Percentiles rank a stretch among this genome's conserved stretches.
Conservation (phyloP, 306 rosid genomes). For the Dicorynia guianensis region DNA sequence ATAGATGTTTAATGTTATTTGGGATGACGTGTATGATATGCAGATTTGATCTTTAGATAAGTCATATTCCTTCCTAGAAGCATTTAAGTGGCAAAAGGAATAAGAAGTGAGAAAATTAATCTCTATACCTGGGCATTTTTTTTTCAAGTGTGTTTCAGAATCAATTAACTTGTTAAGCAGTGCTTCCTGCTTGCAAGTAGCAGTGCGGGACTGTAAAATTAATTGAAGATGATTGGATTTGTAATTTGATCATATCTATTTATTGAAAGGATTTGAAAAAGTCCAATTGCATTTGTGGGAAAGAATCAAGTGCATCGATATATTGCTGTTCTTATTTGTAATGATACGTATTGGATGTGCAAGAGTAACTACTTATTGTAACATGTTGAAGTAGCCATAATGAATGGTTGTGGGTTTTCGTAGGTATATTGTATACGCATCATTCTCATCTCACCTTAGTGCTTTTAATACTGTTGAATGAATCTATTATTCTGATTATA, state of each 20-base stretch:
- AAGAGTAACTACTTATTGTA: not conserved
- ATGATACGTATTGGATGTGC: not conserved
- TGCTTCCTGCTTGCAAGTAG: not conserved
- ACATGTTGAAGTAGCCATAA: not conserved
- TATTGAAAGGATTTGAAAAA: not conserved
- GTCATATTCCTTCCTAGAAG: not conserved
- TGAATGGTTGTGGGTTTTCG: not conserved
- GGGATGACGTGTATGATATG: not conserved
- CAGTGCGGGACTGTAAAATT: not conserved
- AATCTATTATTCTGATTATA: not conserved
- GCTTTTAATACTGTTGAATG: conserved; percentile 15
- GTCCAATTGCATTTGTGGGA: not conserved
- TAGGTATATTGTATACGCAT: not conserved
- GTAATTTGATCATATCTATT: not conserved
- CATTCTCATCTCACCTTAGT: not conserved
- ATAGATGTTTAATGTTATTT: conserved; percentile 4
- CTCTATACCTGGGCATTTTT: not conserved
- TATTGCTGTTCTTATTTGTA: not conserved
- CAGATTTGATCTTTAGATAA: conserved; percentile 9
- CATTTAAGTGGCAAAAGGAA: not conserved
- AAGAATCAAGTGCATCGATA: not conserved
- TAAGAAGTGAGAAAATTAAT: no score
- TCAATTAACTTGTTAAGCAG: not conserved
- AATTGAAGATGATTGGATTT: not conserved
- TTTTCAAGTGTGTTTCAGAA: conserved; percentile 3